These are phyloP conservation scores for Fusarium citri DNA, from an alignment of 2,329 filamentous ascomycete genomes.

Conservation along the genomic window DNA sequence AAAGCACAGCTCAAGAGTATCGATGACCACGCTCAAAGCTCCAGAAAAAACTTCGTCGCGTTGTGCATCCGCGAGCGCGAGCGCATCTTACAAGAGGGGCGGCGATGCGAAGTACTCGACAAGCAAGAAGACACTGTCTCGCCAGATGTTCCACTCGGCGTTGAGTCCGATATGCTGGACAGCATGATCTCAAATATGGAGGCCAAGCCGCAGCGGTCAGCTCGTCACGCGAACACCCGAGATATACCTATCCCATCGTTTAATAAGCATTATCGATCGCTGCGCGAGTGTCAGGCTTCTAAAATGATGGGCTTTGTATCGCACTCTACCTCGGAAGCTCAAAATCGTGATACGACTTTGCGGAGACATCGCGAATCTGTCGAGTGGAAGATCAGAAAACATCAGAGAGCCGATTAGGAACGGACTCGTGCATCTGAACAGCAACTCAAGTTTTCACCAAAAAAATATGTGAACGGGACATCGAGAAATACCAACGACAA, in stretches of 20 bases:
- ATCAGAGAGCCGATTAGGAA: constrained; percentile 38
- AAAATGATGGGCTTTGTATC: constrained; percentile 39
- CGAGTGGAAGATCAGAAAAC: constrained; percentile 42
- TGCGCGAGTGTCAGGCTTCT: constrained; percentile 42
- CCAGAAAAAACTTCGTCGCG: constrained; percentile 48
- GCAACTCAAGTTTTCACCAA: neutral
- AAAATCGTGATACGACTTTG: constrained; percentile 44
- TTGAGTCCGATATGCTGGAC: constrained; percentile 24
- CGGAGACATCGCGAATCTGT: constrained; percentile 18
- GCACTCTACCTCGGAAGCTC: constrained; percentile 35
- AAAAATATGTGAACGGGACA: constrained; percentile 24
- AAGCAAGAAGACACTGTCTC: neutral
- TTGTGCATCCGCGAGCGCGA: constrained; percentile 48
- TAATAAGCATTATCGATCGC: constrained; percentile 10
- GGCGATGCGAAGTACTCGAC: constrained; percentile 30
- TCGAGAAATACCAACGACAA: constrained; percentile 9
- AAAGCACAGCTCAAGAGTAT: constrained; percentile 36
- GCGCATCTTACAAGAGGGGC: constrained; percentile 46
- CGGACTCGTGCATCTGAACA: constrained; percentile 8
- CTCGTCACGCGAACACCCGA: neutral
- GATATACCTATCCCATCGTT: constrained; percentile 37
- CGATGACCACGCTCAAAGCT: constrained; percentile 44
- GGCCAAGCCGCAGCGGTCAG: constrained; percentile 9
- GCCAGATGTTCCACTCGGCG: constrained; percentile 8
- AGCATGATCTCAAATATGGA: constrained; percentile 50